phyloP scores from a whole-genome alignment of 371 early-diverging fungal genomes.

The Apophysomyces ossiformis region DNA sequence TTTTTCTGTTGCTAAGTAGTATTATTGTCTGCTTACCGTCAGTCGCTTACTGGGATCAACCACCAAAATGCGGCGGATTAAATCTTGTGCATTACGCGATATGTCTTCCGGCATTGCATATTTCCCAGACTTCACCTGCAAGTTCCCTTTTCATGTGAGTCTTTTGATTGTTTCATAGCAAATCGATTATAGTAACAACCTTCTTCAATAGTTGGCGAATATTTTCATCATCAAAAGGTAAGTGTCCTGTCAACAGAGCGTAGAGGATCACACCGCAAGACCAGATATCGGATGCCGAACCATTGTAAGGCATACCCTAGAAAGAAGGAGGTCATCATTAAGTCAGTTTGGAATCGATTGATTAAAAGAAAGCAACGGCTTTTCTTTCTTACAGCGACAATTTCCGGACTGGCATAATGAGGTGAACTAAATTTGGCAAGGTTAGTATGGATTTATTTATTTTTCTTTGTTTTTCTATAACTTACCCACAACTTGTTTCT shows the following conservation, averaged over 20 bases:
- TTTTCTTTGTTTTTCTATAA: neutral
- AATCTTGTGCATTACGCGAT: conserved; percentile 66
- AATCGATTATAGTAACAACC: conserved; percentile 34
- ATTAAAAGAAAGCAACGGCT: too few relatives aligned
- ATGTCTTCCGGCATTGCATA: conserved; percentile 72
- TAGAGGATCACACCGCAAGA: conserved; percentile 79
- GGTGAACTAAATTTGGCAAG: conserved; percentile 64
- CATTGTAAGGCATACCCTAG: conserved; percentile 74
- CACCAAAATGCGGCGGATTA: conserved; percentile 52
- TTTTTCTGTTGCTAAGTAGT: neutral
- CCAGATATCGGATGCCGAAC: conserved; percentile 83
- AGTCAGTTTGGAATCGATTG: too few relatives aligned
- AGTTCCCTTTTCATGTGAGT: conserved; percentile 25
- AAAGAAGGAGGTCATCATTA: neutral
- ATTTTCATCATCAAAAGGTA: conserved; percentile 87
- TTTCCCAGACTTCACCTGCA: conserved; percentile 62
- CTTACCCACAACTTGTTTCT: conserved; percentile 81
- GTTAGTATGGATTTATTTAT: neutral
- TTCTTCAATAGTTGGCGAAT: conserved; percentile 74
- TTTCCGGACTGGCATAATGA: conserved; percentile 95
- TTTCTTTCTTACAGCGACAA: conserved; percentile 65
- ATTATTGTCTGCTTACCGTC: conserved; percentile 33
- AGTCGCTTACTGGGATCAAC: conserved; percentile 49
- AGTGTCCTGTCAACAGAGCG: conserved; percentile 73
- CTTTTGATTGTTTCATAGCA: conserved; percentile 57